Evolutionary conservation across 352 stramenopile genomes (phyloP).

Genomic region (Phytophthora chlamydospora): DNA sequence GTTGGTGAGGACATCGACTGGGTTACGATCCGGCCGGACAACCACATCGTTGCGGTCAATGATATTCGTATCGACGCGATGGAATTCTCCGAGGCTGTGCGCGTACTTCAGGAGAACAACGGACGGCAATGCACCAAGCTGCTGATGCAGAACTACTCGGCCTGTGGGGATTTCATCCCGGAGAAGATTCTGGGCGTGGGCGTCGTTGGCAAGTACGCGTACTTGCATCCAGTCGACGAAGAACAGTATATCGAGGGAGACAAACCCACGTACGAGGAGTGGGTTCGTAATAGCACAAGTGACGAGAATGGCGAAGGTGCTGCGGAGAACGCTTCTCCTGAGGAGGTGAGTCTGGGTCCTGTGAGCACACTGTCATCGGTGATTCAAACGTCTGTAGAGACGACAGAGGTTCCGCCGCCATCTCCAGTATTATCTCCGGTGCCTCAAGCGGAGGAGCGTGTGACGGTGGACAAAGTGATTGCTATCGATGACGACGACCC

Average conservation of each 20-base stretch:
- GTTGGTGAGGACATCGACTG: constrained; percentile 81
- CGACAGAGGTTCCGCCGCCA: constrained; percentile 8
- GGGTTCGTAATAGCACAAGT: constrained; percentile 49
- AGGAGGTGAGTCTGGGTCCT: constrained; percentile 14
- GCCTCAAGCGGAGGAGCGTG: constrained; percentile 19
- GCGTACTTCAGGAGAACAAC: constrained; percentile 87
- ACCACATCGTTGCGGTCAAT: constrained; percentile 89
- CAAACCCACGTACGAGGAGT: constrained; percentile 69
- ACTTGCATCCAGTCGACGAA: constrained; percentile 67
- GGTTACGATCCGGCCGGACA: constrained; percentile 77
- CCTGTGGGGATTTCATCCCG: constrained; percentile 85
- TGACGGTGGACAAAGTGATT: constrained; percentile 41
- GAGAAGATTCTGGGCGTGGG: constrained; percentile 87
- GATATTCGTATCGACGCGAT: constrained; percentile 87
- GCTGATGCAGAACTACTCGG: constrained; percentile 90
- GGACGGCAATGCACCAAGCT: constrained; percentile 86
- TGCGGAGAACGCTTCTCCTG: constrained; percentile 4
- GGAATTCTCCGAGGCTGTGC: constrained; percentile 80
- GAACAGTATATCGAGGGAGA: constrained; percentile 36
- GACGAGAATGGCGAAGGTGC: constrained; percentile 25
- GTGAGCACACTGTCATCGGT: constrained; percentile 28
- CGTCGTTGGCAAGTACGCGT: constrained; percentile 84
- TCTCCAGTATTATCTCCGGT: constrained; percentile 9
- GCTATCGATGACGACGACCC: constrained; percentile 42
- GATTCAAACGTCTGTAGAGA: constrained; percentile 20